Evolutionary conservation across 306 rosid genomes (phyloP).

Genomic region (Prunus mira): DNA sequence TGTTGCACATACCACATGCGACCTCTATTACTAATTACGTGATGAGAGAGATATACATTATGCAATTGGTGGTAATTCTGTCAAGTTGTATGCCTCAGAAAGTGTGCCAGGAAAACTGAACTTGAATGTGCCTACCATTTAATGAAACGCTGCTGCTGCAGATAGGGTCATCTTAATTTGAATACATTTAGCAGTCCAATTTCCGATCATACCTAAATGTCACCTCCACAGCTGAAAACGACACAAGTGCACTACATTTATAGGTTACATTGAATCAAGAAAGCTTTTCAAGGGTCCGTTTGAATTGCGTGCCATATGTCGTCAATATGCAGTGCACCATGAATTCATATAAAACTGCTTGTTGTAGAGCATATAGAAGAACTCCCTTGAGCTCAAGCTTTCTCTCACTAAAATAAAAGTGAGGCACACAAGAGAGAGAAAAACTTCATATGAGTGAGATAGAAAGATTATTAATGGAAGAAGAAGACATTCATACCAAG

Average conservation of each 20-base stretch:
- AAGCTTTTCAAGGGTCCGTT: neutral
- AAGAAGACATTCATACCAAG: constrained; percentile 8
- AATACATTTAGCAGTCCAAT: neutral
- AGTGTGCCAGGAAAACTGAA: constrained; percentile 4
- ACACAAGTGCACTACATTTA: neutral
- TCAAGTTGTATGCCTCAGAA: neutral
- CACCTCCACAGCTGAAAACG: neutral
- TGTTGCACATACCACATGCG: too few relatives aligned
- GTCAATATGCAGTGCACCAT: neutral
- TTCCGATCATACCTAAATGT: neutral
- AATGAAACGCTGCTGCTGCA: neutral
- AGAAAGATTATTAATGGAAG: constrained; percentile 5
- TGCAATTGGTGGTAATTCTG: neutral
- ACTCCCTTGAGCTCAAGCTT: too few relatives aligned
- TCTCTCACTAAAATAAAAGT: too few relatives aligned
- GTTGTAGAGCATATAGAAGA: neutral
- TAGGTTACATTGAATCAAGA: neutral
- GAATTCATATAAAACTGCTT: neutral
- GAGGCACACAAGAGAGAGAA: too few relatives aligned
- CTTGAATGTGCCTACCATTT: neutral
- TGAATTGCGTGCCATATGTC: neutral
- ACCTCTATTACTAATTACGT: neutral
- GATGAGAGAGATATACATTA: too few relatives aligned
- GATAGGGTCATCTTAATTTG: neutral
- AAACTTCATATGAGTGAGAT: neutral